Evolutionary conservation across 108 stramenopile species (phyloP).

Genomic region (Cylindrotheca closterium): DNA sequence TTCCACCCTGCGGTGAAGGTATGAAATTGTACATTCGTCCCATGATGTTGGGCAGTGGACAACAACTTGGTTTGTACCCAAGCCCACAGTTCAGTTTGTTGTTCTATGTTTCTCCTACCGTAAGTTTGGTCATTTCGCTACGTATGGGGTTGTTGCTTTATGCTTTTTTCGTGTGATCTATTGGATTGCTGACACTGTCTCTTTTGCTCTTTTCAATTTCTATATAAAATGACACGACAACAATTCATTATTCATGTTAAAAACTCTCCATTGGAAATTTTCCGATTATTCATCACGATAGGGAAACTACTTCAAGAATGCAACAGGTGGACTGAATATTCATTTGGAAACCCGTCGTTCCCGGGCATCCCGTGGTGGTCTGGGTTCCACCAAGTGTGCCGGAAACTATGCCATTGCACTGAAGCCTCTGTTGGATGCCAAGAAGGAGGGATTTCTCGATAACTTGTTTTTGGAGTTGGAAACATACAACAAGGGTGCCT

Average conservation of each 20-base stretch:
- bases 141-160: background rate
- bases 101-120: constrained; percentile 77
- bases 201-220: background rate
- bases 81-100: constrained; percentile 63
- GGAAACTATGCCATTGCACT: constrained; percentile 82
- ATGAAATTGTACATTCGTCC: constrained; percentile 82
- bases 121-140: constrained; percentile 4
- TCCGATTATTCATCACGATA: too few species aligned
- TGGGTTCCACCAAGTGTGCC: constrained; percentile 70
- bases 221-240: background rate
- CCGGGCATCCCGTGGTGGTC: constrained; percentile 75
- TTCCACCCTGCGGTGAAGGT: constrained; percentile 75
- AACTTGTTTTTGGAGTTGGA: constrained; percentile 83
- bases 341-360: constrained; percentile 74
- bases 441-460: constrained; percentile 79
- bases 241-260: too few species aligned
- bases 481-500: constrained; percentile 53
- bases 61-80: constrained; percentile 75
- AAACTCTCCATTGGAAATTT: too few species aligned
- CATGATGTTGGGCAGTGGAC: constrained; percentile 61
- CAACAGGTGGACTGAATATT: constrained; percentile 62
- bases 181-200: background rate
- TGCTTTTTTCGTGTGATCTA: background rate
- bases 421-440: constrained; percentile 77
- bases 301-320: constrained; percentile 80